Base-by-base conservation (phyloP, 257 asterid genomes). In the Scutellaria minor region DNA sequence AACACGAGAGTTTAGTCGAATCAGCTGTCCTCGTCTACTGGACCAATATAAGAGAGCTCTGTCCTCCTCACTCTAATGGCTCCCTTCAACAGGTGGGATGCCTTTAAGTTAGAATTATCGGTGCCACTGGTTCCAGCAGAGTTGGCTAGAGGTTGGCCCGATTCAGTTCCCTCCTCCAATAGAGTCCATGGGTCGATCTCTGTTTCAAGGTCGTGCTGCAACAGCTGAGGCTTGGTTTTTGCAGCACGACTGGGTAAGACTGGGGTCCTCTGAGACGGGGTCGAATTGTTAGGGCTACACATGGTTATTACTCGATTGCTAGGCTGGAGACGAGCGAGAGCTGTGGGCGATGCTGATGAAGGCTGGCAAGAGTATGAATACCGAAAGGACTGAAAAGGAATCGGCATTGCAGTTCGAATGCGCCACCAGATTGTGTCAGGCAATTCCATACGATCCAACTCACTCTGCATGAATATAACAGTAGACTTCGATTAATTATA, bases 11-110 rank as follows among this genome's bases (percentile, higher is more conserved):
- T 44, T 54, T 54, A 57, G 72, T 77, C 51, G 40, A 72, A 82
- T 93, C 88, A 93, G 89, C 88, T 89, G 77, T 93, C 98, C 70
- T 93, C 98, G 15, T 93, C 98, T 62, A 93, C 81, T 56, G 94
- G 83, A 9, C 97, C 98, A 31, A 86, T 85, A 75, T 91, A 93
- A 1, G 96, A 81, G 74, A 93, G 96, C 64, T 91, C 96, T 9
- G 90, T 84, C 83, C 97, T 83, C 64, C 96, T 83, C 65, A 93
- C 90, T 77, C 98, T 80, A 53, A 89, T 86, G 9, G 96, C 89
- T 46, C 96, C 97, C 81, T 88, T 89, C 5, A 93, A 95, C 88
- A 81, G 85, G 77, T 66, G 84, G 22, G 90, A 81, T 2, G 96
- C 97, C 84, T 86, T 93, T 74, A 87, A 79, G 78, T 89, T 88